Evolutionary conservation across 192 early-diverging fungal genomes (phyloP).

Genomic region (Borealophlyctis nickersoniae): DNA sequence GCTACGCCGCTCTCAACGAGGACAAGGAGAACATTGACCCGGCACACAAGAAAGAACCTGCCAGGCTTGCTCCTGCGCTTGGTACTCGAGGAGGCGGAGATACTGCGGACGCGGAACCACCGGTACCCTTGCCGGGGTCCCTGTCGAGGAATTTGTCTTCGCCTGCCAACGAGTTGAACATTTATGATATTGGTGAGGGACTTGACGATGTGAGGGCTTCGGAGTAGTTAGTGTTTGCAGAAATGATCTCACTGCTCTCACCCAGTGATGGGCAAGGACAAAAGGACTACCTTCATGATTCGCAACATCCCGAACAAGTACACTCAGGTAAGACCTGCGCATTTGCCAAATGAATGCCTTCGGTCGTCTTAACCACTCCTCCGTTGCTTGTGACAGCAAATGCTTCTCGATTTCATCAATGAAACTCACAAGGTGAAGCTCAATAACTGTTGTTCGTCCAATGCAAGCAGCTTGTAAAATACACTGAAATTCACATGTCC

Average conservation of each 20-base stretch:
- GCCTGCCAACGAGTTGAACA: conserved; percentile 32
- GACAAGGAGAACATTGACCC: no score
- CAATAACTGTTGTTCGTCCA: background rate
- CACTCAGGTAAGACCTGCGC: conserved; percentile 51
- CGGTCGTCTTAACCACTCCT: background rate
- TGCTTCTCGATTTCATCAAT: conserved; percentile 72
- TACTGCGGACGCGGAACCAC: no score
- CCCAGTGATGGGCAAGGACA: conserved; percentile 49
- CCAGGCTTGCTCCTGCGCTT: no score
- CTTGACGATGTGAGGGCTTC: no score
- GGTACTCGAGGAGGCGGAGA: no score
- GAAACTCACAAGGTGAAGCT: conserved; percentile 57
- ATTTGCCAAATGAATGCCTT: background rate
- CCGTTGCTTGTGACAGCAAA: conserved; percentile 50
- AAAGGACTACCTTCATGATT: conserved; percentile 81
- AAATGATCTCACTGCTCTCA: background rate
- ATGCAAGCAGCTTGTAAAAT: no score
- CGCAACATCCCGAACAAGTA: conserved; percentile 87
- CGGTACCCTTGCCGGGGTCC: no score
- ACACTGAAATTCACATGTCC: no score
- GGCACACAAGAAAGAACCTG: no score
- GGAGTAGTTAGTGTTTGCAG: no score
- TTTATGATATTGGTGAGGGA: conserved; percentile 31
- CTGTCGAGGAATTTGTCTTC: no score
- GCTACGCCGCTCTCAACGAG: no score